A percentile compares a stretch with the other conserved stretches of the same genome.
Evolutionary conservation across 1,284 basidiomycete genomes (phyloP).

Genomic region (Cerrena zonata): DNA sequence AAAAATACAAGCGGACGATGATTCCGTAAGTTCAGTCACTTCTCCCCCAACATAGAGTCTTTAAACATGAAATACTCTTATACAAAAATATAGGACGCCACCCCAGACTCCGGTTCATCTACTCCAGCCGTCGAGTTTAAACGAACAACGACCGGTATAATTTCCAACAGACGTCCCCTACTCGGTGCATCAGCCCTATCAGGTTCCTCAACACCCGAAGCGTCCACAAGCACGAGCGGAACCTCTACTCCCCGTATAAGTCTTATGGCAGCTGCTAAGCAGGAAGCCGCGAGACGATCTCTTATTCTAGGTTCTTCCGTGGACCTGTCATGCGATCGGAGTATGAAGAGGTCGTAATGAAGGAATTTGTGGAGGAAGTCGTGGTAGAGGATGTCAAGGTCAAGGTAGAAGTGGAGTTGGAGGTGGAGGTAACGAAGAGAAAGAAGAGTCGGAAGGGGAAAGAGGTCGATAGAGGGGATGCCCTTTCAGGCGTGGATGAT

Average conservation of each 20-base stretch:
- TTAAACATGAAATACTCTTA: conserved; percentile 7
- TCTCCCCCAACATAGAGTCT: too few species aligned
- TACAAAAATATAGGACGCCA: conserved; percentile 17
- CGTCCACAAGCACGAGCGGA: conserved; percentile 22
- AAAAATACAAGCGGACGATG: conserved; percentile 53
- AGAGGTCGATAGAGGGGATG: conserved; percentile 16
- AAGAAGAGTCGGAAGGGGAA: conserved; percentile 11
- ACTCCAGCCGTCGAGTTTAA: conserved; percentile 31
- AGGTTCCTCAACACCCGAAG: conserved; percentile 40
- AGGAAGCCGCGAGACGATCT: conserved; percentile 68
- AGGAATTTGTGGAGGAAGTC: neutral
- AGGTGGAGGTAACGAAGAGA: conserved; percentile 6
- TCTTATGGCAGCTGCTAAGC: conserved; percentile 63
- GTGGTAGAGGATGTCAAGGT: conserved; percentile 1
- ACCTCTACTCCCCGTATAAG: conserved; percentile 36
- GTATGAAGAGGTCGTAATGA: conserved; percentile 14
- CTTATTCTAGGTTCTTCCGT: conserved; percentile 79
- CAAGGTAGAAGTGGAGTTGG: neutral
- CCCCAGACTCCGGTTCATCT: conserved; percentile 18
- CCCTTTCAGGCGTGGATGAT: neutral
- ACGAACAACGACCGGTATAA: conserved; percentile 70
- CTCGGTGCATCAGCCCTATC: conserved; percentile 44
- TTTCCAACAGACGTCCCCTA: conserved; percentile 64
- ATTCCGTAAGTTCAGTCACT: conserved; percentile 29
- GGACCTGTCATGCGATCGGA: conserved; percentile 61